Evolutionary conservation across 441 rosid genomes (phyloP).

Genomic region (Jatropha podagrica): DNA sequence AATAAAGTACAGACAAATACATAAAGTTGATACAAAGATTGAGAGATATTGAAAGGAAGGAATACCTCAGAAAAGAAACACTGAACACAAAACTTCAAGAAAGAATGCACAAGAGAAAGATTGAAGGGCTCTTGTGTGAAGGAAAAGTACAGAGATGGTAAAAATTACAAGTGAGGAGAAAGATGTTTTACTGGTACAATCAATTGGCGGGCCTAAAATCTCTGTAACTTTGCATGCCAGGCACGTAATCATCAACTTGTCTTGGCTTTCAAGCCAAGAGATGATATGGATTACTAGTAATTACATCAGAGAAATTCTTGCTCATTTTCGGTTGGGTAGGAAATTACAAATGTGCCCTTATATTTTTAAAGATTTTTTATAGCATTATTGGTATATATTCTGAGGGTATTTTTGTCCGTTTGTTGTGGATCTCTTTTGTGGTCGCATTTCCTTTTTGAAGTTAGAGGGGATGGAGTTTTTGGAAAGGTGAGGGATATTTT

Average conservation of each 20-base stretch:
- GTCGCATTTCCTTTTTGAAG: constrained; percentile 47
- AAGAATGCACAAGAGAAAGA: neutral
- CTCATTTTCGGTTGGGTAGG: neutral
- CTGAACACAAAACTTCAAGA: constrained; percentile 5
- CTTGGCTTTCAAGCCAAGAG: constrained; percentile 80
- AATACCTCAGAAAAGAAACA: constrained; percentile 16
- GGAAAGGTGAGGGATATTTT: constrained; percentile 39
- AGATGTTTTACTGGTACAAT: neutral
- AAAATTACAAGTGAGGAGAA: constrained; percentile 5
- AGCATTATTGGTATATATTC: neutral
- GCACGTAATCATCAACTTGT: constrained; percentile 54
- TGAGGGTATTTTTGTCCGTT: constrained; percentile 21
- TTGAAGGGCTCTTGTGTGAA: neutral
- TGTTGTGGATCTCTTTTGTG: constrained; percentile 30
- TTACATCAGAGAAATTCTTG: constrained; percentile 21
- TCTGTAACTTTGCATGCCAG: constrained; percentile 53
- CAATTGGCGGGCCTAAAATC: constrained; percentile 3
- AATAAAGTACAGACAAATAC: neutral
- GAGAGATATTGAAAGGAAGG: constrained; percentile 2
- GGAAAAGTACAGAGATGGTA: neutral
- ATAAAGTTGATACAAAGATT: neutral
- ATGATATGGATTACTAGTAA: constrained; percentile 18
- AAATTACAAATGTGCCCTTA: constrained; percentile 23
- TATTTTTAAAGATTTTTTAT: neutral
- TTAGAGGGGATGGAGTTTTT: constrained; percentile 44